Evolutionary conservation across 2,329 filamentous ascomycete genomes (phyloP).

Genomic region (Xylariaceae sp.): DNA sequence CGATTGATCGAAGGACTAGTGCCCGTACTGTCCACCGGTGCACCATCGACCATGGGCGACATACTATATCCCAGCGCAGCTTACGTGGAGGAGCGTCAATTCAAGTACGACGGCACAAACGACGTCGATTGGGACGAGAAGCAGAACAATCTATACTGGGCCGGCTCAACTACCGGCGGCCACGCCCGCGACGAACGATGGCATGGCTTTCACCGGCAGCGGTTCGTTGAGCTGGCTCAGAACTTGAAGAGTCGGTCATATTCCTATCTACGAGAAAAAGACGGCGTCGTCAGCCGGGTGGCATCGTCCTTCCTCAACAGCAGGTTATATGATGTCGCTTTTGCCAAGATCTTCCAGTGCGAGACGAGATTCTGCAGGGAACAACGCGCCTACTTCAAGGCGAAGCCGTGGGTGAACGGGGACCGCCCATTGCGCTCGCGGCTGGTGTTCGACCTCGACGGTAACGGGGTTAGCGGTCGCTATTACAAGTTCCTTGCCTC

Average conservation of each 20-base stretch:
- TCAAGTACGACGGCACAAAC: conserved; percentile 48
- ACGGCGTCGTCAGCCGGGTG: conserved; percentile 27
- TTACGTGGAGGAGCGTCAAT: conserved; percentile 52
- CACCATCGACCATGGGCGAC: conserved; percentile 56
- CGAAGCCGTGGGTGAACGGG: conserved; percentile 43
- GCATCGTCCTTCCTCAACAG: conserved; percentile 46
- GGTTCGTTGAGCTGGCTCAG: conserved; percentile 50
- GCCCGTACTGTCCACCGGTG: conserved; percentile 55
- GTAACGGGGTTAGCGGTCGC: conserved; percentile 61
- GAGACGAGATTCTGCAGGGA: conserved; percentile 45
- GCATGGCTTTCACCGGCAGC: conserved; percentile 55
- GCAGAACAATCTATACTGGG: conserved; percentile 61
- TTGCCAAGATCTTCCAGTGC: conserved; percentile 57
- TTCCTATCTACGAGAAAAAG: conserved; percentile 42
- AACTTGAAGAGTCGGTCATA: conserved; percentile 39
- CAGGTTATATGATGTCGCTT: conserved; percentile 51
- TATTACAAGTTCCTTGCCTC: conserved; percentile 59
- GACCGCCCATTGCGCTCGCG: conserved; percentile 47
- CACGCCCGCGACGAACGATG: conserved; percentile 46
- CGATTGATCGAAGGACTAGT: conserved; percentile 48
- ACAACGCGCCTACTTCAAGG: conserved; percentile 43
- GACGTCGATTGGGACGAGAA: conserved; percentile 59
- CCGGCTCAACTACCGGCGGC: conserved; percentile 61
- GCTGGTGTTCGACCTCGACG: conserved; percentile 61
- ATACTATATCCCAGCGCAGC: conserved; percentile 59